Conservation (phyloP, 768 basidiomycete genomes). For the Trametes coccinea region DNA sequence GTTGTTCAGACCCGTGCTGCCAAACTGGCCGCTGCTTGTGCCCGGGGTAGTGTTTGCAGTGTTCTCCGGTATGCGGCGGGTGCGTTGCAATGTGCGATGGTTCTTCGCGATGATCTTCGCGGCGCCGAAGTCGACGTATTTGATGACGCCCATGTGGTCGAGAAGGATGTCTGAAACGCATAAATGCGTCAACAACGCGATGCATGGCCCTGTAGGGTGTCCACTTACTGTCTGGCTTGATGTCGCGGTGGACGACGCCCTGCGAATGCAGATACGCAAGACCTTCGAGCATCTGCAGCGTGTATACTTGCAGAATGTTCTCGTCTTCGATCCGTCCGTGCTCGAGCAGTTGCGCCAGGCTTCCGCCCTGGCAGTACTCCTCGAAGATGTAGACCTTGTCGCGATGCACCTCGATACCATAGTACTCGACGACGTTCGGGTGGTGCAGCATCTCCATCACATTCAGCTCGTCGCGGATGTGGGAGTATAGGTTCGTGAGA, state of each 20-base stretch:
- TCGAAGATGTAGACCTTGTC: conserved; percentile 99
- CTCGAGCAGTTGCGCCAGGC: conserved; percentile 83
- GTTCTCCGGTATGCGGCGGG: conserved; percentile 47
- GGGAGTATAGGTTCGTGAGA: conserved; percentile 82
- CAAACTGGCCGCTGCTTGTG: conserved; percentile 34
- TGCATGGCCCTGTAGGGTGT: neutral
- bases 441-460: conserved; percentile 99
- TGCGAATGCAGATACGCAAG: conserved; percentile 91
- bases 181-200: neutral
- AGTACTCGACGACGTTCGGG: conserved; percentile 97
- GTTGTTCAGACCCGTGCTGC: conserved; percentile 58
- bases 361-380: conserved; percentile 97
- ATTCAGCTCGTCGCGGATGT: conserved; percentile 93
- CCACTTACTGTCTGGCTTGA: conserved; percentile 95
- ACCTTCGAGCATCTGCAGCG: conserved; percentile 96
- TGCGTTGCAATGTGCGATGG: conserved; percentile 73
- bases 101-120: conserved; percentile 95
- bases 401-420: conserved; percentile 97
- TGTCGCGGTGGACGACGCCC: conserved; percentile 92
- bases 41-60: conserved; percentile 34
- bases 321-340: conserved; percentile 97
- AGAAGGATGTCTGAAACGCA: conserved; percentile 80
- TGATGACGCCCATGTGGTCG: conserved; percentile 87
- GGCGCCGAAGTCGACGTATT: conserved; percentile 97
- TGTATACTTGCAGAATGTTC: conserved; percentile 91